These are phyloP conservation scores for Lotmaria passim DNA, from an alignment of 208 protist genomes.

Conservation along the genomic window DNA sequence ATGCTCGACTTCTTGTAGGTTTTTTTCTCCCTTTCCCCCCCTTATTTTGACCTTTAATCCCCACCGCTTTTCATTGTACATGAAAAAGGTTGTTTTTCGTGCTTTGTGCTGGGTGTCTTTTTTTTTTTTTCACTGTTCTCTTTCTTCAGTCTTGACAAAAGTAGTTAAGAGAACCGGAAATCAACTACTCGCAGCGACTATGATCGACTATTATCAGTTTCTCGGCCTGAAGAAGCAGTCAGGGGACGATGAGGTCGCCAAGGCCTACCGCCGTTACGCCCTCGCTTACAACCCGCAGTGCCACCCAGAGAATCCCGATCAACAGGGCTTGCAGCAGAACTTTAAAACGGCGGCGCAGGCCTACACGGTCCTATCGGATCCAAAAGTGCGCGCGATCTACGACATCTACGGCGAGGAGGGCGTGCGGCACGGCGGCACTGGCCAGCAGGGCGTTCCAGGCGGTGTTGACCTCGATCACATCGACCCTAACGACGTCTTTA, in stretches of 20 bases:
- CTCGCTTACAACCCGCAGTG: conserved; percentile 91
- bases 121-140: background rate
- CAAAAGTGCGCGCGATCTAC: conserved; percentile 88
- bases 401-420: conserved; percentile 92
- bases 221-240: conserved; percentile 83
- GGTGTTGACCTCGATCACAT: conserved; percentile 79
- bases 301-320: conserved; percentile 68
- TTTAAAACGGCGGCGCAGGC: conserved; percentile 87
- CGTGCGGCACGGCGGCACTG: conserved; percentile 89
- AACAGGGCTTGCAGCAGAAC: conserved; percentile 61
- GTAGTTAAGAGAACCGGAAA: too few species aligned
- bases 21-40: too few species aligned
- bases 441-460: conserved; percentile 73
- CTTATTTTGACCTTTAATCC: too few species aligned
- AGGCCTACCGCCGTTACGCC: conserved; percentile 86
- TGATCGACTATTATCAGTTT: conserved; percentile 89
- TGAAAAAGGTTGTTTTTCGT: too few species aligned
- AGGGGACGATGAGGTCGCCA: conserved; percentile 85
- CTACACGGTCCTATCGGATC: conserved; percentile 89
- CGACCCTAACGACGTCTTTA: conserved; percentile 84
- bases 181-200: conserved; percentile 24
- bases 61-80: too few species aligned
- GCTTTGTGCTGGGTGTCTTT: too few species aligned
- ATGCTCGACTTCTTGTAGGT: too few species aligned
- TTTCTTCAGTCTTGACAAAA: background rate